phyloP scores from a whole-genome alignment of 2,329 filamentous ascomycete species.

The Metarhizium guizhouense region DNA sequence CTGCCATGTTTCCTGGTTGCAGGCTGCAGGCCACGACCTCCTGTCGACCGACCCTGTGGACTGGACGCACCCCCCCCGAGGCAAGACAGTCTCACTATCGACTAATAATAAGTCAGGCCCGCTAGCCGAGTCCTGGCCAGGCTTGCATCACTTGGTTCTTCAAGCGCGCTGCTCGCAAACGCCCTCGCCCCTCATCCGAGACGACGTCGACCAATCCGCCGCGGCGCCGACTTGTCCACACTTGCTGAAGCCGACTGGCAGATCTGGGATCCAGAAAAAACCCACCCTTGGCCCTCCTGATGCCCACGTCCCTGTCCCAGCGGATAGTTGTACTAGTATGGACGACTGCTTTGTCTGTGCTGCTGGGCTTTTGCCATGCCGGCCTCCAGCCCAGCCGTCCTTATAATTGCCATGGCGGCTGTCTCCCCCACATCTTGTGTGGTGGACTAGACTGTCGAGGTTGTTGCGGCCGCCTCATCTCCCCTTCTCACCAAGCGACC shows the following conservation, averaged over 20 bases:
- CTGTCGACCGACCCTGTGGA: too few species aligned
- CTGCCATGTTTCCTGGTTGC: too few species aligned
- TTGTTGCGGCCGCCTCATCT: not conserved
- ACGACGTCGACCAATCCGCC: not conserved
- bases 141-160: not conserved
- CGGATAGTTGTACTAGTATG: not conserved
- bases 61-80: not conserved
- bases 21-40: too few species aligned
- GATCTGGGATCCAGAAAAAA: constrained; percentile 2
- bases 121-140: not conserved
- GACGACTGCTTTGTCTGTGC: not conserved
- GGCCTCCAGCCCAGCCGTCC: not conserved
- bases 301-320: not conserved
- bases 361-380: too few species aligned
- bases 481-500: not conserved
- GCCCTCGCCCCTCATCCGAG: not conserved
- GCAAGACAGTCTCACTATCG: not conserved
- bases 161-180: not conserved
- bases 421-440: not conserved
- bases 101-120: not conserved
- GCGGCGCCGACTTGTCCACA: not conserved
- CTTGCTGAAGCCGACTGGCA: constrained; percentile 1
- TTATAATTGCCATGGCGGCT: not conserved
- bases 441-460: not conserved
- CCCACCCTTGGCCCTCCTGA: not conserved